Base-by-base conservation (phyloP, 441 rosid species). In the Erodium trifolium region DNA sequence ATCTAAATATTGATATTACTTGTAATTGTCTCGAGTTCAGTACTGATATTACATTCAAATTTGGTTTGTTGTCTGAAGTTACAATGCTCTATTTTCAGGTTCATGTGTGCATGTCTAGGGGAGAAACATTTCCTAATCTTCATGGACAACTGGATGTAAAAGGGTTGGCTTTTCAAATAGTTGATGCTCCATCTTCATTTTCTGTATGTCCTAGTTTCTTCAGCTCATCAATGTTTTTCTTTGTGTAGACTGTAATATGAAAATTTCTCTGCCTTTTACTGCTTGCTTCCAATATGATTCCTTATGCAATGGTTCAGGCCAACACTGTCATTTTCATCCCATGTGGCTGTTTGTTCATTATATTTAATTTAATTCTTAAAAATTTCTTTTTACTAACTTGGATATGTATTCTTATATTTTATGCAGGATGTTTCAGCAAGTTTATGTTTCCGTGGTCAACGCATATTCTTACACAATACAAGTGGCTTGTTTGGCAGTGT, bases 71-170 rank as follows among this genome's bases (percentile, higher is more conserved):
- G 75, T 66, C 23, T 68, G 62, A 63, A 66, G 68, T 75, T 29
- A n/a, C 70, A 39, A 68, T 39, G 47, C 65, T 69, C 66, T 73
- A 43, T 57, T 74, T 81, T 78, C 89, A 94, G 99, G 88, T 94
- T 70, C 99, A 94, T 72, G 64, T 94, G 77, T 94, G 99, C 88
- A 88, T 94, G 99, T 92, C 97, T 70, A 85, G 88, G 69, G 98
- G 94, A 70, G 97, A 94, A 78, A 82, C 91, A 63, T 94, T 92
- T 83, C 99, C 99, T 35, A 94, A 88, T 78, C 82, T 94, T 73
- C 95, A 92, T 79, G 99, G 99, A 74, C 98, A 92, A 75, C 90
- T 94, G 77, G 96, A 94, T 65, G 94, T 92, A 73, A 86, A 88
- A 70, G 98, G 89, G 72, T 77, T 90, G 80, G 87, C 88, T 70